These are phyloP conservation scores for Blastobotrys persicus DNA, from an alignment of 1,139 yeast species.

Conservation along the genomic window DNA sequence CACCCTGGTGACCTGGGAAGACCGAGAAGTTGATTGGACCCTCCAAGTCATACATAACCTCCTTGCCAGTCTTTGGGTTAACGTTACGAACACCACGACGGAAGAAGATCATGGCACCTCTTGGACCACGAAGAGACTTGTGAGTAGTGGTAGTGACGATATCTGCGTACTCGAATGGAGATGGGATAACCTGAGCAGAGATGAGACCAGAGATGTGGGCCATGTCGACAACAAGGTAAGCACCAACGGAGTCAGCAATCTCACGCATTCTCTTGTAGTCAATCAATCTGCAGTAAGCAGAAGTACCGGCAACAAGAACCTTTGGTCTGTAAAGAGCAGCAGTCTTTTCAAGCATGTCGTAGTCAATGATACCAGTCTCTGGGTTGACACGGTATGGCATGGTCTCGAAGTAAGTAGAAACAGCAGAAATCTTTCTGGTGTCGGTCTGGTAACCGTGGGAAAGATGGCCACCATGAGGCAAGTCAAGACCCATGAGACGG, in stretches of 20 bases:
- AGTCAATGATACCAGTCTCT: conserved; percentile 85
- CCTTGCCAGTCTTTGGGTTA: conserved; percentile 80
- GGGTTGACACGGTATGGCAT: conserved; percentile 92
- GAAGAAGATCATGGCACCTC: conserved; percentile 98
- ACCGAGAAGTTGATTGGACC: conserved; percentile 90
- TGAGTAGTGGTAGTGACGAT: conserved; percentile 97
- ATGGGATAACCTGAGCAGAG: conserved; percentile 86
- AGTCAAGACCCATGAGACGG: conserved; percentile 92
- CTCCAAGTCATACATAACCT: conserved; percentile 81
- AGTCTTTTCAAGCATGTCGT: conserved; percentile 80
- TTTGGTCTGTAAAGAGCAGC: conserved; percentile 90
- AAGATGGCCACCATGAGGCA: conserved; percentile 97
- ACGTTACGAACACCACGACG: conserved; percentile 84
- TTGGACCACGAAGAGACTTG: conserved; percentile 95
- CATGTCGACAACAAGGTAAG: conserved; percentile 90
- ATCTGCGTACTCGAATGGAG: conserved; percentile 93
- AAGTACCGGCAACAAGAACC: conserved; percentile 93
- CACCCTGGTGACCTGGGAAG: conserved; percentile 99
- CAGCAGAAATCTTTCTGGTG: conserved; percentile 80
- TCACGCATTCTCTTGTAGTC: conserved; percentile 87
- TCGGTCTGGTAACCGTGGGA: conserved; percentile 95
- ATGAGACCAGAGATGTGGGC: conserved; percentile 95
- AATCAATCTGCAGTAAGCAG: conserved; percentile 88
- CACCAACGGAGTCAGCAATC: conserved; percentile 91
- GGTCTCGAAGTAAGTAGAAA: conserved; percentile 92